A percentile compares a stretch with the other conserved stretches of the same genome.
Conservation (phyloP, 2,329 filamentous ascomycete species). For the Aspergillus ruber region DNA sequence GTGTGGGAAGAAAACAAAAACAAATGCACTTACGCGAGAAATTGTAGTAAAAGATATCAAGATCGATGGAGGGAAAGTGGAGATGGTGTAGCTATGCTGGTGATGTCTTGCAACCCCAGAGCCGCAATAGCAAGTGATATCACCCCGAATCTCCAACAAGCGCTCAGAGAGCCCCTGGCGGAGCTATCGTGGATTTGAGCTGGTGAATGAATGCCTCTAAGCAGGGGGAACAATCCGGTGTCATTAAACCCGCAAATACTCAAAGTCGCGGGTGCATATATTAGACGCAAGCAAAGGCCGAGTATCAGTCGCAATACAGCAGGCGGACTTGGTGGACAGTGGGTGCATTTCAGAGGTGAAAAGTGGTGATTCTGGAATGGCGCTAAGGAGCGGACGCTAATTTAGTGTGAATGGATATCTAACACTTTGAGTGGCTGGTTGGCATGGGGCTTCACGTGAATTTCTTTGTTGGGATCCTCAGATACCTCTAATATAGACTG, state of each 20-base stretch:
- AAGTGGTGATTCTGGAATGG: neutral
- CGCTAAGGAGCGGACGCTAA: constrained; percentile 3
- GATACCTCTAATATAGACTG: too few species aligned
- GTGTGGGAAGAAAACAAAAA: neutral
- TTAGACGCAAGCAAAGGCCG: neutral
- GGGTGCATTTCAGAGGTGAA: neutral
- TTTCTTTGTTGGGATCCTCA: too few species aligned
- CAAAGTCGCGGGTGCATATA: neutral
- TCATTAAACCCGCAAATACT: too few species aligned
- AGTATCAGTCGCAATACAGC: neutral
- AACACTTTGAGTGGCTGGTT: neutral
- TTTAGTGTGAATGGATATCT: constrained; percentile 1
- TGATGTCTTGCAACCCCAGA: neutral
- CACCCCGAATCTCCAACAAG: neutral
- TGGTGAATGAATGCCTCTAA: neutral
- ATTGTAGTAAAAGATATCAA: neutral
- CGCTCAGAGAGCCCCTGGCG: too few species aligned
- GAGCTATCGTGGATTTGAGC: too few species aligned
- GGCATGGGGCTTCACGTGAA: neutral
- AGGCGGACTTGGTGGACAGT: neutral
- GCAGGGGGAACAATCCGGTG: neutral
- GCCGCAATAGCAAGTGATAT: neutral
- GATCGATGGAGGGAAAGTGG: neutral
- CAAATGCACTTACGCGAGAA: neutral
- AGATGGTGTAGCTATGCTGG: neutral